These are phyloP conservation scores for Colletotrichum limetticola DNA, from an alignment of 2,329 filamentous ascomycete genomes.

Conservation along the genomic window DNA sequence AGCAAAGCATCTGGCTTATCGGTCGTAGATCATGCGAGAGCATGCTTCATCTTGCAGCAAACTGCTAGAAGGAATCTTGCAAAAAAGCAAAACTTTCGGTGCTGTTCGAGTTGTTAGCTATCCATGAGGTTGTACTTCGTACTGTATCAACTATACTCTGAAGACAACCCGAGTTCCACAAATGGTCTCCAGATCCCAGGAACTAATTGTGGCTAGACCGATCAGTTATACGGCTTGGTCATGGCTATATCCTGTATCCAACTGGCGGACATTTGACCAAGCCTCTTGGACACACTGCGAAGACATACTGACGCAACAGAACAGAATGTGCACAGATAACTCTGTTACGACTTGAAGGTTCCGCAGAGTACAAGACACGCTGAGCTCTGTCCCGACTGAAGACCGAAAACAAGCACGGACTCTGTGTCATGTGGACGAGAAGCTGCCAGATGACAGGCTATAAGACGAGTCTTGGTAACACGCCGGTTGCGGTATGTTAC, in stretches of 20 bases:
- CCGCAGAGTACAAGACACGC: background rate
- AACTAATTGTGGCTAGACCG: background rate
- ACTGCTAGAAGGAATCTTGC: background rate
- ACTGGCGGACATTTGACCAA: background rate
- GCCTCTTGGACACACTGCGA: slow-evolving; percentile 1
- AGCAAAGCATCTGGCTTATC: slow-evolving; percentile 8
- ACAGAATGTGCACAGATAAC: background rate
- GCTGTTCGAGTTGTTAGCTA: background rate
- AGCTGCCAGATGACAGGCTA: slow-evolving; percentile 12
- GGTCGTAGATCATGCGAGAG: slow-evolving; percentile 14
- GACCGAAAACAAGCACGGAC: background rate
- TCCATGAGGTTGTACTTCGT: background rate
- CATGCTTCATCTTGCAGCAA: slow-evolving; percentile 8
- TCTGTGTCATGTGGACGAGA: background rate
- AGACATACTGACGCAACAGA: background rate
- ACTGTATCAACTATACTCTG: background rate
- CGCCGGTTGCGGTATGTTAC: background rate
- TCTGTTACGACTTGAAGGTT: background rate
- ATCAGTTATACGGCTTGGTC: background rate
- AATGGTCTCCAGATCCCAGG: background rate
- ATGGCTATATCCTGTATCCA: background rate
- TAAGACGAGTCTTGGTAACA: slow-evolving; percentile 22
- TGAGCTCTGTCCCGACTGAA: background rate
- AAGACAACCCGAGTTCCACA: background rate
- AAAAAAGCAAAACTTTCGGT: slow-evolving; percentile 20